Percentiles rank a stretch among this genome's conserved stretches.
Conservation (phyloP, 768 basidiomycete species). For the Pleurotus salmoneostramineus region DNA sequence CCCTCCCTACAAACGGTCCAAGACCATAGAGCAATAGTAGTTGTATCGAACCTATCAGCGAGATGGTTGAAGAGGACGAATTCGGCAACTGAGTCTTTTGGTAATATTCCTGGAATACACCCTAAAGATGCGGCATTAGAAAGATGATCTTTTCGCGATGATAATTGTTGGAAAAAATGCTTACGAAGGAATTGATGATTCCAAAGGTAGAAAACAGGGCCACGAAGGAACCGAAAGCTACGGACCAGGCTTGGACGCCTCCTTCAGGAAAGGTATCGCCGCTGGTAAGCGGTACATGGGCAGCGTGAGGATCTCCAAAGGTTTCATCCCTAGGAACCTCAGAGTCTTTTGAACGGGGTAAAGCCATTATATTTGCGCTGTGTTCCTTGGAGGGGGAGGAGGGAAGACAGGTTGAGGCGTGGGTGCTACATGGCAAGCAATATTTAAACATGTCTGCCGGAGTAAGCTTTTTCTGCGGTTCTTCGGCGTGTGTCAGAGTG, state of each 20-base stretch:
- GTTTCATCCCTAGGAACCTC: too few relatives aligned
- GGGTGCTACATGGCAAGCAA: too few relatives aligned
- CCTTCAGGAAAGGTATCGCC: constrained; percentile 8
- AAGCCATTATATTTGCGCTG: too few relatives aligned
- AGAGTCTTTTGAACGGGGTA: too few relatives aligned
- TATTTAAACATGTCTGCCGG: too few relatives aligned
- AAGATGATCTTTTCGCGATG: neutral
- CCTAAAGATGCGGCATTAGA: constrained; percentile 9
- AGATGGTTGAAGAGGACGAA: constrained; percentile 20
- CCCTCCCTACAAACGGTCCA: constrained; percentile 17
- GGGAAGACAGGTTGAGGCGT: too few relatives aligned
- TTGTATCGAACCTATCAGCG: constrained; percentile 22
- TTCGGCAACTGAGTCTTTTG: constrained; percentile 15
- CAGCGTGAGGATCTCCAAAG: neutral
- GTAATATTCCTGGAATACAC: constrained; percentile 23
- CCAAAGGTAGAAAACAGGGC: constrained; percentile 11
- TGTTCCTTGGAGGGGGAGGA: too few relatives aligned
- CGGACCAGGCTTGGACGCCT: constrained; percentile 9
- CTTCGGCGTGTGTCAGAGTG: too few relatives aligned
- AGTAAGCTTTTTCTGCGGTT: too few relatives aligned
- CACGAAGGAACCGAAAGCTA: constrained; percentile 6
- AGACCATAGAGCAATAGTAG: constrained; percentile 19
- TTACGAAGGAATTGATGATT: constrained; percentile 9
- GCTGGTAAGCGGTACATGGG: neutral
- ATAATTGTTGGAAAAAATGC: neutral